Percentiles rank a stretch among this genome's conserved stretches.
phyloP scores from a whole-genome alignment of 371 early-diverging fungal genomes.

The Smittium mucronatum region DNA sequence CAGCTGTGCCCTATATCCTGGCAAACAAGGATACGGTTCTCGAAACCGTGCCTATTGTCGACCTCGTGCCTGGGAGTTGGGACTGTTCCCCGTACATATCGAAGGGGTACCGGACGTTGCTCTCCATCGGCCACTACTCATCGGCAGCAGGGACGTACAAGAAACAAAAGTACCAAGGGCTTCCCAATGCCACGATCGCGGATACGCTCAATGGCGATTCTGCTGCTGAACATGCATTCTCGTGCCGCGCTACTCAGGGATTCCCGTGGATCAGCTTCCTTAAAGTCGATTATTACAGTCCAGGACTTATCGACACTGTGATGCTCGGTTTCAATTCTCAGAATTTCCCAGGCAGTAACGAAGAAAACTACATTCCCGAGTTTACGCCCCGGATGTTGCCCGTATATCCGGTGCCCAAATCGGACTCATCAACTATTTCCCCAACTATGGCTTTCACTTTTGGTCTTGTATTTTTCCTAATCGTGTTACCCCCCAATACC shows the following conservation, averaged over 20 bases:
- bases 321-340: slow-evolving; percentile 62
- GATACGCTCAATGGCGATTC: not conserved
- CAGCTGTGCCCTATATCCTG: not conserved
- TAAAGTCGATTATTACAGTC: slow-evolving; percentile 60
- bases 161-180: not conserved
- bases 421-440: not conserved
- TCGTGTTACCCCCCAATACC: no score
- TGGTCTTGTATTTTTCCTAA: no score
- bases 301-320: slow-evolving; percentile 37
- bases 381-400: slow-evolving; percentile 34
- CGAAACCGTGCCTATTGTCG: not conserved
- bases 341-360: slow-evolving; percentile 74
- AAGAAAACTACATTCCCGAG: slow-evolving; percentile 31
- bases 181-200: not conserved
- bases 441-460: not conserved
- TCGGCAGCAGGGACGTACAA: not conserved
- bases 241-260: not conserved
- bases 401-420: no score
- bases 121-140: not conserved
- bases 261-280: slow-evolving; percentile 31
- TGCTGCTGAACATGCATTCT: not conserved
- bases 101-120: not conserved
- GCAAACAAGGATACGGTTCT: not conserved
- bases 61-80: not conserved
- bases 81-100: not conserved